Conservation (phyloP, 208 protist species). For the Balamuthia mandrillaris region DNA sequence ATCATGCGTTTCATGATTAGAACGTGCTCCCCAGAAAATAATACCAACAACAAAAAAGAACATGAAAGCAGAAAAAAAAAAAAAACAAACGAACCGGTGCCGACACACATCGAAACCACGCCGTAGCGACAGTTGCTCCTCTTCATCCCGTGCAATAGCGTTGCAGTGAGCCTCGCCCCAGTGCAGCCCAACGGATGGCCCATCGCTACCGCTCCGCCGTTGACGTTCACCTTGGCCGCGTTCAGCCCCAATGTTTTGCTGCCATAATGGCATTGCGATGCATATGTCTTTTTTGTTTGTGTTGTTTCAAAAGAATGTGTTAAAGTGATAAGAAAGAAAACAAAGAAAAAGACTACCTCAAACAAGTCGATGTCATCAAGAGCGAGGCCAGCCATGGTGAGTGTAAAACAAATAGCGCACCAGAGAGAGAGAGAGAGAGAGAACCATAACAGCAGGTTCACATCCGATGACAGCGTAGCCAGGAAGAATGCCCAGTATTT, state of each 20-base stretch:
- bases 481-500: constrained; percentile 36
- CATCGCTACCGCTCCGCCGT: constrained; percentile 72
- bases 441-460: constrained; percentile 41
- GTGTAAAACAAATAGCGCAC: constrained; percentile 53
- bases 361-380: constrained; percentile 72
- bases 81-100: no score
- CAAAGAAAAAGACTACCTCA: constrained; percentile 62
- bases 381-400: constrained; percentile 61
- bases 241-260: not conserved
- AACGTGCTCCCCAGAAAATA: no score
- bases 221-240: constrained; percentile 62
- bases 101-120: constrained; percentile 63
- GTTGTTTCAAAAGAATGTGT: not conserved
- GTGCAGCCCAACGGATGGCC: constrained; percentile 74
- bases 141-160: constrained; percentile 51
- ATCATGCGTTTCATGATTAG: no score
- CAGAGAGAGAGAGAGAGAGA: constrained; percentile 73
- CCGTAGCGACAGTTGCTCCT: constrained; percentile 39
- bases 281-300: no score
- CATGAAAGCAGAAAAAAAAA: no score
- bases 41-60: no score
- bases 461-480: constrained; percentile 41
- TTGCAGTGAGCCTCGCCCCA: constrained; percentile 61
- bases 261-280: constrained; percentile 22
- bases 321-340: no score